phyloP scores from a whole-genome alignment of 805 yeast genomes.

The Metschnikowia cubensis region DNA sequence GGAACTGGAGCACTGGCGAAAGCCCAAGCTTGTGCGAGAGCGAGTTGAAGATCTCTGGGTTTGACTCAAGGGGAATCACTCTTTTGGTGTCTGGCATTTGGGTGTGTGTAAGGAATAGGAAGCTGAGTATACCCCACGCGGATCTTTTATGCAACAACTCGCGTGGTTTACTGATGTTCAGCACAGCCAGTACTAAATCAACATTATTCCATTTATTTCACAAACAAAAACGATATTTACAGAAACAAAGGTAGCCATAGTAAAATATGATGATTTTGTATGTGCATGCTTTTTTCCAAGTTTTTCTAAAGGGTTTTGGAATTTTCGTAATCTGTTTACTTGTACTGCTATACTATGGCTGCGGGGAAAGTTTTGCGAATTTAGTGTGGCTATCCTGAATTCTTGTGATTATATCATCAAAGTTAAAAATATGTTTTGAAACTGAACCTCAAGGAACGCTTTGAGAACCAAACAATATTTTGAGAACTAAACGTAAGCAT shows the following conservation, averaged over 20 bases:
- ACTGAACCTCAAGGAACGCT: no score
- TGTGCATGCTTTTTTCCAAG: not conserved
- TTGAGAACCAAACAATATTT: not conserved
- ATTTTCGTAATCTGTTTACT: not conserved
- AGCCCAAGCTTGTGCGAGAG: conserved; percentile 71
- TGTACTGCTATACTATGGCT: not conserved
- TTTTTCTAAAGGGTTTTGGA: not conserved
- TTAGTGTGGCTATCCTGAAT: not conserved
- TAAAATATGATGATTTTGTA: not conserved
- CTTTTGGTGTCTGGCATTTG: conserved; percentile 17
- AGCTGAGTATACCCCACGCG: not conserved
- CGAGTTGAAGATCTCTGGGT: conserved; percentile 75
- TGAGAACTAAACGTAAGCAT: not conserved
- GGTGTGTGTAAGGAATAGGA: not conserved
- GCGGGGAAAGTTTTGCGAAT: no score
- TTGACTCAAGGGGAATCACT: conserved; percentile 86
- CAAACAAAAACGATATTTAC: not conserved
- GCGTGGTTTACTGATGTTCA: conserved; percentile 2
- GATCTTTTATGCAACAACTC: not conserved
- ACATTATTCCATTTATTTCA: not conserved
- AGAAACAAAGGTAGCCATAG: not conserved
- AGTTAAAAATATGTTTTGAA: not conserved
- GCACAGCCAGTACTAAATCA: not conserved
- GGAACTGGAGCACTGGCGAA: conserved; percentile 54
- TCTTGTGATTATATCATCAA: not conserved